Base-by-base conservation (phyloP, 2,329 filamentous ascomycete genomes). In the Colletotrichum ledebouriae region DNA sequence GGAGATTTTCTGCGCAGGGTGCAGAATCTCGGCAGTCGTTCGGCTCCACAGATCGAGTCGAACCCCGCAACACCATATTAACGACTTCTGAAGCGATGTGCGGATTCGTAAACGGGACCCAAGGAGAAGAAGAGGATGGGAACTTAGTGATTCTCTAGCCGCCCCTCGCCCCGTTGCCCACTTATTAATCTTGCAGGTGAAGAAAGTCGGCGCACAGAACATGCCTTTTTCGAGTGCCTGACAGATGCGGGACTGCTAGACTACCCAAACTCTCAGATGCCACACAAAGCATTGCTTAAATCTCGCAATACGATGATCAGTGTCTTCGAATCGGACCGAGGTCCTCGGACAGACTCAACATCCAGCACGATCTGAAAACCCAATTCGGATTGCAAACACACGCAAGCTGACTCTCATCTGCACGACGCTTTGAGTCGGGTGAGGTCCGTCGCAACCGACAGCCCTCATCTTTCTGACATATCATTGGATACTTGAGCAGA, bases 291-390 rank as follows among this genome's bases (percentile, higher is more conserved):
- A 25, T 17, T 61, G 25, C n/a, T 13, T 11, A 1, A 47, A 17
- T 59, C 33, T 59, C 25, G 29, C 29, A 29, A 7, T 44, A 41
- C 25, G 10, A 15, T 44, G 34, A 52, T 61, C 34, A 37, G 53
- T 33, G 9, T 42, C 4, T 9, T 17, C 1, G 4, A 52, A 17
- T 37, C 25, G 17, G 42, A 29, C 65, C 65, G 65, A 68, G 65
- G 65, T 17, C 20, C 59, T 37, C 47, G 47, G 47, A 37, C 60
- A 41, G 9, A 25, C 6, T 39, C 9, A 59, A 44, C 22, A 12
- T 20, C 20, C 61, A 42, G 61, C 61, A n/a, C 65, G 65, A 59
- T 9, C 61, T 65, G 61, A 42, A 59, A 59, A 41, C 65, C 56
- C 7, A 39, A 59, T 60, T 42, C 17, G 61, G 65, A 58, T 10